Conservation (phyloP, 1,284 basidiomycete genomes). For the Sutorius eximius region DNA sequence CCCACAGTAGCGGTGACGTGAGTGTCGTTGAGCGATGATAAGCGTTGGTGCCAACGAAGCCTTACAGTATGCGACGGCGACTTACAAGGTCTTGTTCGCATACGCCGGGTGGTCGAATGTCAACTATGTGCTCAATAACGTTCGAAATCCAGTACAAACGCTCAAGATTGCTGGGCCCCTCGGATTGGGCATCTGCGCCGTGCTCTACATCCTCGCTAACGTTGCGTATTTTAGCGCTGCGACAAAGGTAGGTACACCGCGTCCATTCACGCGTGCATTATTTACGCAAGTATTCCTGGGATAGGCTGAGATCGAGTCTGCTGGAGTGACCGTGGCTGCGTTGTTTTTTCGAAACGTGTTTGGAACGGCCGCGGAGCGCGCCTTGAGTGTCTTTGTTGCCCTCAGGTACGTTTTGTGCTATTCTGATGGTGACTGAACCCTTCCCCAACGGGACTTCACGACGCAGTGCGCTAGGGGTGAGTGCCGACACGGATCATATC, state of each 20-base stretch:
- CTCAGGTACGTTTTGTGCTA: constrained; percentile 38
- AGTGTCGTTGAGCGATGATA: constrained; percentile 4
- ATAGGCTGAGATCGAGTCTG: constrained; percentile 20
- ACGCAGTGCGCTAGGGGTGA: constrained; percentile 31
- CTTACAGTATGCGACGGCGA: constrained; percentile 54
- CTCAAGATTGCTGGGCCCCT: constrained; percentile 56
- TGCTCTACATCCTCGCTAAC: constrained; percentile 54
- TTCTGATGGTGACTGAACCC: too few species aligned
- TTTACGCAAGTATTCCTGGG: too few species aligned
- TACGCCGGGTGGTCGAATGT: constrained; percentile 56
- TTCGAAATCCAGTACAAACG: constrained; percentile 50
- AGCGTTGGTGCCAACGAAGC: background rate
- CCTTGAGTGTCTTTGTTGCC: constrained; percentile 52
- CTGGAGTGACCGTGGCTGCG: constrained; percentile 51
- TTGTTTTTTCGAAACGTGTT: constrained; percentile 58
- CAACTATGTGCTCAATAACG: constrained; percentile 57
- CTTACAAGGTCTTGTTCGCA: constrained; percentile 56
- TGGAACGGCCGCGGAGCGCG: constrained; percentile 45
- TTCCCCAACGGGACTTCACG: background rate
- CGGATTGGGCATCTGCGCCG: constrained; percentile 46
- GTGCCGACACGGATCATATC: background rate
- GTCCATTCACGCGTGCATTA: too few species aligned
- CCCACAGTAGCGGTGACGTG: constrained; percentile 45
- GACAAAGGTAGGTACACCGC: background rate
- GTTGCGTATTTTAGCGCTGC: constrained; percentile 50